phyloP scores from a whole-genome alignment of 2,329 filamentous ascomycete species.

The Akanthomyces lecanii region DNA sequence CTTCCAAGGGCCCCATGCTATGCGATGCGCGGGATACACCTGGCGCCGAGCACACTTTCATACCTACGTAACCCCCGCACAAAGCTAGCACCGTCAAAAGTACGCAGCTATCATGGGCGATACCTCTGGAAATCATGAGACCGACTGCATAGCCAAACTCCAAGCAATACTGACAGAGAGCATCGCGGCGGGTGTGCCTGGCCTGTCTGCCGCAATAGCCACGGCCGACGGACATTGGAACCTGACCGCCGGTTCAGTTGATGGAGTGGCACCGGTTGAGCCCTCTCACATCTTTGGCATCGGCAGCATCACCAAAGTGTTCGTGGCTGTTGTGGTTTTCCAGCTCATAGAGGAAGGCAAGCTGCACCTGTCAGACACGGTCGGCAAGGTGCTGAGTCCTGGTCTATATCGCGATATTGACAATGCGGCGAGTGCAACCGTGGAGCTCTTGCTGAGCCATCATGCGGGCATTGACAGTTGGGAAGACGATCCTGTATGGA shows the following conservation, averaged over 20 bases:
- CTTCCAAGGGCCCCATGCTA: no score
- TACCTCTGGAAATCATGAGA: background rate
- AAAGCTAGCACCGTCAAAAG: background rate
- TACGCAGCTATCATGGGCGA: background rate
- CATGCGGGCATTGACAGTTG: conserved; percentile 19
- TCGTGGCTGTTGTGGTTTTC: conserved; percentile 17
- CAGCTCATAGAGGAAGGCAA: conserved; percentile 20
- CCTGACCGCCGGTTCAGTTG: conserved; percentile 8
- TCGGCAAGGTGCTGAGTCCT: conserved; percentile 9
- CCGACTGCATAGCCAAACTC: background rate
- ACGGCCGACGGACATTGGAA: conserved; percentile 8
- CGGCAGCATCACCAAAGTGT: conserved; percentile 21
- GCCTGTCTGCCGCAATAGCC: conserved; percentile 16
- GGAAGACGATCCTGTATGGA: conserved; percentile 19
- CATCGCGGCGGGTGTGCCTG: background rate
- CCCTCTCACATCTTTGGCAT: conserved; percentile 18
- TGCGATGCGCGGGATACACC: no score
- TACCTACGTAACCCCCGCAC: background rate
- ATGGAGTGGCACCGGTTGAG: conserved; percentile 2
- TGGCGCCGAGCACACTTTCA: no score
- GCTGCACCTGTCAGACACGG: conserved; percentile 15
- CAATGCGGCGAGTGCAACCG: conserved; percentile 13
- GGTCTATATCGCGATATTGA: conserved; percentile 16
- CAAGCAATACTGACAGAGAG: background rate
- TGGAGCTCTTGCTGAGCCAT: conserved; percentile 16